Evolutionary conservation across 768 basidiomycete genomes (phyloP).

Genomic region (Podaxis sp.): DNA sequence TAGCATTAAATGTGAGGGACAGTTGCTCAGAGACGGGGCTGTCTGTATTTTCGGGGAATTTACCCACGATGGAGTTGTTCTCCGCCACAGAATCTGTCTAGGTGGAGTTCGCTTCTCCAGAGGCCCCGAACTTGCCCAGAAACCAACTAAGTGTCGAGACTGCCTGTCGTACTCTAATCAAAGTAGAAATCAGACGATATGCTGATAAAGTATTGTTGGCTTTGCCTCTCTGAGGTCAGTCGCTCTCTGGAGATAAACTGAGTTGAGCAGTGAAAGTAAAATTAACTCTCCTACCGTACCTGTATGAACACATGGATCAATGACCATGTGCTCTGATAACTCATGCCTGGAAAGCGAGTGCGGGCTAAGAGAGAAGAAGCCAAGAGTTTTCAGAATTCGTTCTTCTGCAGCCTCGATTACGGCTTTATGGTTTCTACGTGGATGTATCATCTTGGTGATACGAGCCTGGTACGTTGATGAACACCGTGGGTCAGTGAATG

Average conservation of each 20-base stretch:
- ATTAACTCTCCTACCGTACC: background rate
- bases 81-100: background rate
- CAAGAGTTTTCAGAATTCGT: background rate
- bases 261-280: background rate
- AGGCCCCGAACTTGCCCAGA: background rate
- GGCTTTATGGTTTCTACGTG: background rate
- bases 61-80: background rate
- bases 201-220: too few relatives aligned
- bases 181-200: background rate
- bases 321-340: background rate
- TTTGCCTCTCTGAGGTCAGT: too few relatives aligned
- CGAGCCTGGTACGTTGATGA: background rate
- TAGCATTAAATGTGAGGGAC: background rate
- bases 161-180: background rate
- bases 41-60: background rate
- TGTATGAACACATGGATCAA: conserved; percentile 1
- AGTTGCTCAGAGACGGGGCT: background rate
- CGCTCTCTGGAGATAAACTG: too few relatives aligned
- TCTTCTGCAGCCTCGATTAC: background rate
- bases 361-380: background rate
- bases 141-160: background rate
- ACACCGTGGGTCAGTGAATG: background rate
- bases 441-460: background rate
- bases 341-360: background rate
- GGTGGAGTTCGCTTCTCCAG: background rate